Evolutionary conservation across 176 grass and related monocot genomes (phyloP).

Genomic region (Tillandsia leiboldiana): DNA sequence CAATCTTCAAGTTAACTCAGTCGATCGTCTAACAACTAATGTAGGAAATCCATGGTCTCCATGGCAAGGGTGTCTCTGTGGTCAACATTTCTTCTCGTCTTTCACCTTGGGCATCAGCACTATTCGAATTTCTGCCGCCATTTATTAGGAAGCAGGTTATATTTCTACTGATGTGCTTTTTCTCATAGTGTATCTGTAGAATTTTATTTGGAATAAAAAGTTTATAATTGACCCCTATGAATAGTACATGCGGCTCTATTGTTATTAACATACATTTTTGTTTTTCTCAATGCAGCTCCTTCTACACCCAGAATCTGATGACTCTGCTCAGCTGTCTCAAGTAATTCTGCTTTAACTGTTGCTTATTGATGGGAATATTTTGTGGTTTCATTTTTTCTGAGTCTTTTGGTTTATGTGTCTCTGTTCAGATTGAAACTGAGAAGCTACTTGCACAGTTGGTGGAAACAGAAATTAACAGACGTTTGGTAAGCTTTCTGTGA

Average conservation of each 20-base stretch:
- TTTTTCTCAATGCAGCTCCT: slow-evolving; percentile 35
- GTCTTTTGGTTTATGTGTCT: slow-evolving; percentile 4
- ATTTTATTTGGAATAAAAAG: not conserved
- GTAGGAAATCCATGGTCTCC: slow-evolving; percentile 58
- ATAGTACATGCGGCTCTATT: slow-evolving; percentile 7
- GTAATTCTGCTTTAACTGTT: slow-evolving; percentile 14
- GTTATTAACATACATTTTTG: not conserved
- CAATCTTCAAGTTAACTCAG: not conserved
- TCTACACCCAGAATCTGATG: slow-evolving; percentile 58
- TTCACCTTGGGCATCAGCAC: slow-evolving; percentile 62
- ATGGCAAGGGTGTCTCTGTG: slow-evolving; percentile 36
- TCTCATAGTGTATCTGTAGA: not conserved
- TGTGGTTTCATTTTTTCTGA: not conserved
- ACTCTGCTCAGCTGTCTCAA: slow-evolving; percentile 78
- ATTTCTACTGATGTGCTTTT: not conserved
- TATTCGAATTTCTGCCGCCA: slow-evolving; percentile 61
- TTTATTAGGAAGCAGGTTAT: slow-evolving; percentile 67
- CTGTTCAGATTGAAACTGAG: slow-evolving; percentile 62
- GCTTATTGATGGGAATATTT: not conserved
- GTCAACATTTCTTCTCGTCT: slow-evolving; percentile 65
- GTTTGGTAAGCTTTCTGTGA: slow-evolving; percentile 15
- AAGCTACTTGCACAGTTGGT: slow-evolving; percentile 73
- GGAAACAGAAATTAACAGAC: slow-evolving; percentile 54
- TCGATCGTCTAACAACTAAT: slow-evolving; percentile 2
- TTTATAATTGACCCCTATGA: not conserved